These are phyloP conservation scores for Phialophora chinensis DNA, from an alignment of 2,329 filamentous ascomycete genomes.

Conservation along the genomic window DNA sequence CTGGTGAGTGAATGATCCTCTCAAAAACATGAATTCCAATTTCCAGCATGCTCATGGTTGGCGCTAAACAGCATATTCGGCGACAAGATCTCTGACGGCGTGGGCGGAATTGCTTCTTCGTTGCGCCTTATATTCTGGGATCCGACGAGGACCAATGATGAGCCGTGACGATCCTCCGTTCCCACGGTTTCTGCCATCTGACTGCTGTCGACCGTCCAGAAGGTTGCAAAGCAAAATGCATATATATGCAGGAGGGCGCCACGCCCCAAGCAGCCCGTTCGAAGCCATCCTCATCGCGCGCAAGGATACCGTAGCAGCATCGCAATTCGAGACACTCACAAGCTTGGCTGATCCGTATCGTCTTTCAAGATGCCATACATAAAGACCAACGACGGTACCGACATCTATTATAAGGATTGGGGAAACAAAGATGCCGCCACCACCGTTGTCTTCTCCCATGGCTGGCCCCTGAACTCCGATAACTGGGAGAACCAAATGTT, in stretches of 20 bases:
- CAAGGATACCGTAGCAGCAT: not conserved
- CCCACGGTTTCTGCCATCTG: no score
- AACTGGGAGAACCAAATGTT: slow-evolving; percentile 51
- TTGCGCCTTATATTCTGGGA: not conserved
- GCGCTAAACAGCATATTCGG: not conserved
- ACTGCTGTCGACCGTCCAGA: no score
- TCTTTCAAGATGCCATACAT: slow-evolving; percentile 42
- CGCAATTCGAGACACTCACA: not conserved
- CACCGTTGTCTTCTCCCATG: slow-evolving; percentile 48
- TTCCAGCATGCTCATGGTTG: not conserved
- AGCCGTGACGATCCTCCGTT: not conserved
- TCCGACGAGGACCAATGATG: slow-evolving; percentile 2
- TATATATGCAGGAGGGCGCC: no score
- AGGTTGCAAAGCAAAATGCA: no score
- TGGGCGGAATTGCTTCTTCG: not conserved
- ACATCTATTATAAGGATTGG: slow-evolving; percentile 54
- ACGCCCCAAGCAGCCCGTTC: not conserved
- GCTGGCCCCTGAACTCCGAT: slow-evolving; percentile 51
- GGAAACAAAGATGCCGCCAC: slow-evolving; percentile 45
- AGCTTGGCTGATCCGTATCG: no score
- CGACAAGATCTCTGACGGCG: not conserved
- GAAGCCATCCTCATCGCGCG: not conserved
- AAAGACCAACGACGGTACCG: slow-evolving; percentile 47
- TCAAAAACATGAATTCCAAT: not conserved
- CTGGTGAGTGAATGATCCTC: not conserved